Percentiles rank a stretch among this genome's conserved stretches.
Evolutionary conservation across 305 asterid species (phyloP).

Genomic region (Fraxinus floribunda): DNA sequence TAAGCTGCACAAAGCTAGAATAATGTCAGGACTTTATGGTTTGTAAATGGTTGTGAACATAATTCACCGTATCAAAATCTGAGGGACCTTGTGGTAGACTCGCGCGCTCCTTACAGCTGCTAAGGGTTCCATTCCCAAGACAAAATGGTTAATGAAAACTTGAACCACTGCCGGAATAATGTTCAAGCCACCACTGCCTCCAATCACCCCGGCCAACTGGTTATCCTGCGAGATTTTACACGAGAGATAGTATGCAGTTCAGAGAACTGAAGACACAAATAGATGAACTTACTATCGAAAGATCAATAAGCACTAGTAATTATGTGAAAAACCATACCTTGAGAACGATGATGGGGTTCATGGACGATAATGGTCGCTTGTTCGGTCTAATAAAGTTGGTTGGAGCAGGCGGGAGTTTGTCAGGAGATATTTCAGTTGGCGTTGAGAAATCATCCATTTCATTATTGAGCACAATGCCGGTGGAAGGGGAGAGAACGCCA

Average conservation of each 20-base stretch:
- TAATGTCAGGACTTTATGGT: slow-evolving; percentile 1
- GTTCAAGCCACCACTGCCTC: slow-evolving; percentile 81
- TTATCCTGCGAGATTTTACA: slow-evolving; percentile 45
- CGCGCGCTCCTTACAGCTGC: slow-evolving; percentile 75
- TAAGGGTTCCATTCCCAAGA: slow-evolving; percentile 72
- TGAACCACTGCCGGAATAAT: slow-evolving; percentile 81
- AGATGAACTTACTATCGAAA: background rate
- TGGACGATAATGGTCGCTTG: slow-evolving; percentile 87
- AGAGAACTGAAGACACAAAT: background rate
- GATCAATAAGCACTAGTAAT: background rate
- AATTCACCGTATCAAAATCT: background rate
- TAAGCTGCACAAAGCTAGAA: slow-evolving; percentile 45
- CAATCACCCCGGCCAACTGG: slow-evolving; percentile 77
- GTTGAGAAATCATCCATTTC: slow-evolving; percentile 92
- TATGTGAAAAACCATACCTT: slow-evolving; percentile 46
- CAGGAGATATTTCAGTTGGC: slow-evolving; percentile 58
- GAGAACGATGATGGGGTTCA: slow-evolving; percentile 80
- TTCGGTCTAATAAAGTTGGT: slow-evolving; percentile 74
- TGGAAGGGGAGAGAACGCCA: slow-evolving; percentile 79
- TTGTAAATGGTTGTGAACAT: background rate
- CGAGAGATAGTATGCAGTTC: background rate
- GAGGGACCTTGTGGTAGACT: slow-evolving; percentile 68
- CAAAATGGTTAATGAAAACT: slow-evolving; percentile 80
- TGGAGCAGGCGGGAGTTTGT: slow-evolving; percentile 85
- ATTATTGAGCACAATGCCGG: slow-evolving; percentile 81